These are phyloP conservation scores for Solanum commersonii DNA, from an alignment of 257 asterid species.

Conservation along the genomic window DNA sequence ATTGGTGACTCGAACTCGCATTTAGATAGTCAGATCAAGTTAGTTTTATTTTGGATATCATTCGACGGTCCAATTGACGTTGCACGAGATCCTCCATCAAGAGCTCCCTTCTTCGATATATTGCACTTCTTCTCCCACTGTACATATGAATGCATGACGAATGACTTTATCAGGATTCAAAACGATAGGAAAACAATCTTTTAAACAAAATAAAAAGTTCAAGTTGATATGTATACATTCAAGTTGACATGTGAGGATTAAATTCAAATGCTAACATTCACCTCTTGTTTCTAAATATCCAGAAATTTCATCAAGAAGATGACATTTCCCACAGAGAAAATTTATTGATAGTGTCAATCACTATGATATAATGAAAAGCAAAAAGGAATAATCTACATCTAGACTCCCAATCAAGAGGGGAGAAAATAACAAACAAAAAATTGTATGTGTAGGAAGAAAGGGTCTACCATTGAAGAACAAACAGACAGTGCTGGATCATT, in stretches of 20 bases:
- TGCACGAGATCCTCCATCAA: constrained; percentile 25
- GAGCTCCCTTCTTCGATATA: constrained; percentile 35
- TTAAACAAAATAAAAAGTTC: not conserved
- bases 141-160: constrained; percentile 6
- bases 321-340: too few relatives aligned
- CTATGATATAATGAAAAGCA: too few relatives aligned
- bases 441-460: not conserved
- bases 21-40: too few relatives aligned
- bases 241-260: not conserved
- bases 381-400: not conserved
- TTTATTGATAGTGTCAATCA: too few relatives aligned
- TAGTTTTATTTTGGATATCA: too few relatives aligned
- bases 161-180: not conserved
- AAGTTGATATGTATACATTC: not conserved
- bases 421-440: not conserved
- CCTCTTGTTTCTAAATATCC: not conserved
- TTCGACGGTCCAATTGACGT: too few relatives aligned
- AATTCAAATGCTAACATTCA: not conserved
- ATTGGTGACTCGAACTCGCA: too few relatives aligned
- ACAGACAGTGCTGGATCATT: not conserved
- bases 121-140: constrained; percentile 89
- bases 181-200: not conserved
- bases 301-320: not conserved
- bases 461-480: not conserved
- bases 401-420: not conserved